These are phyloP conservation scores for Labyrinthula sp. DNA, from an alignment of 352 stramenopile species.

Conservation along the genomic window DNA sequence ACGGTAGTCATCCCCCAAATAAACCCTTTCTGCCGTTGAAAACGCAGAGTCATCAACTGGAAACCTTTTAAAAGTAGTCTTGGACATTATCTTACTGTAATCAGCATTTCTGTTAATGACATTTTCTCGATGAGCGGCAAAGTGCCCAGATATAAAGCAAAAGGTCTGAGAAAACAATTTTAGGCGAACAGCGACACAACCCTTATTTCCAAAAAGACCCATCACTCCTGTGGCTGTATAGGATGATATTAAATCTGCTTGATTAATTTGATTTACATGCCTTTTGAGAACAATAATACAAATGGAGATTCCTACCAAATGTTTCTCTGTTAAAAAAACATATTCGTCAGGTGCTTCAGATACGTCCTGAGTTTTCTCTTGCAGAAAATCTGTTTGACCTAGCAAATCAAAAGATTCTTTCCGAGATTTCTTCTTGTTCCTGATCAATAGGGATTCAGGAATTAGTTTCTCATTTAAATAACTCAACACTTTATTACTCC, in stretches of 20 bases:
- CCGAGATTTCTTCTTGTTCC: slow-evolving; percentile 32
- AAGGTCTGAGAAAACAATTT: slow-evolving; percentile 89
- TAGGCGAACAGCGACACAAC: slow-evolving; percentile 74
- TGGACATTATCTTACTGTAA: slow-evolving; percentile 87
- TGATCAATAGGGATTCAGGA: slow-evolving; percentile 41
- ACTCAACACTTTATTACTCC: slow-evolving; percentile 59
- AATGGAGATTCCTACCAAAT: slow-evolving; percentile 86
- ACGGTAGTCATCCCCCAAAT: not conserved
- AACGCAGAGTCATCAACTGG: no score
- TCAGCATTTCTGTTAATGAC: slow-evolving; percentile 84
- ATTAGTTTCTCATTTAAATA: slow-evolving; percentile 60
- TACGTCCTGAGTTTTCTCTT: slow-evolving; percentile 16
- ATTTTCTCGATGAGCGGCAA: slow-evolving; percentile 93
- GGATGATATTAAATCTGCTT: slow-evolving; percentile 55
- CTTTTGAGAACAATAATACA: slow-evolving; percentile 71
- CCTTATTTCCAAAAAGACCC: slow-evolving; percentile 98
- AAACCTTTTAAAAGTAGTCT: slow-evolving; percentile 69
- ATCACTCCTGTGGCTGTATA: slow-evolving; percentile 88
- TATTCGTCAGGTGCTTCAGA: slow-evolving; percentile 9
- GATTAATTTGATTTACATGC: slow-evolving; percentile 27
- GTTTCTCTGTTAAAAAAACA: slow-evolving; percentile 10
- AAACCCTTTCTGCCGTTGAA: not conserved
- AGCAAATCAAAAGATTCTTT: not conserved
- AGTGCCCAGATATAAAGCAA: slow-evolving; percentile 93
- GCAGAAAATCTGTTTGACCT: slow-evolving; percentile 2